Evolutionary conservation across 2,329 filamentous ascomycete species (phyloP), one percentile per base, ranked within the genome.

Genomic region (Acarospora socialis): DNA sequence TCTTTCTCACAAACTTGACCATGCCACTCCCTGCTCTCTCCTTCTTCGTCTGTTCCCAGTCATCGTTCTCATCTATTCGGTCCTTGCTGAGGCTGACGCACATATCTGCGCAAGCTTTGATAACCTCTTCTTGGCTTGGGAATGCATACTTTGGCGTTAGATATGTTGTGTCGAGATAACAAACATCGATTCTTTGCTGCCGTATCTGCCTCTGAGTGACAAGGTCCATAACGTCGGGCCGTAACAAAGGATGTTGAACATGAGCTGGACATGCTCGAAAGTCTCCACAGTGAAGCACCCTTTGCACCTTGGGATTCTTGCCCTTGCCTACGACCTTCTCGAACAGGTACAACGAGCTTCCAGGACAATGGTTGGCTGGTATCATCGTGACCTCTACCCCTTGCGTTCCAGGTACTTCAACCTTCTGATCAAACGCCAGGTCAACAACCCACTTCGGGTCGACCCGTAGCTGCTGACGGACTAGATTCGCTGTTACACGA

Each of bases 141-240:
- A 98, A 98, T 0, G 87, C 78, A 54, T 95, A 98, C 41, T 86
- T 84, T 0, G 90, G 90, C 41, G 90, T 93, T 7, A 98, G 68
- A 51, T 98, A 98, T 0, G 90, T 98, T 0, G 90, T 98, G 51
- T 98, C 90, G 6, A 98, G 72, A 51, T 98, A 98, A 59, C 90
- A 95, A 17, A 87, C 74, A 48, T 98, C 87, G 33, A 98, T 84
- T 46, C 77, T 82, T 50, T 95, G 90, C 47, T 90, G 79, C 36
- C 65, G 36, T 7, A 38, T 74, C 1, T 60, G 61, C 51, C 79
- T 80, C 1, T 82, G 81, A 0, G 73, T 76, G 6, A 80, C 60
- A 2, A 67, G 61, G 45, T 93, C 81, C 10, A 77, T 46, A 1
- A 76, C 62, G 15, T 92, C 73, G 0, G 90, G 83, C 41, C 73